Evolutionary conservation across 768 basidiomycete genomes (phyloP).

Genomic region (Boletus speciosus): DNA sequence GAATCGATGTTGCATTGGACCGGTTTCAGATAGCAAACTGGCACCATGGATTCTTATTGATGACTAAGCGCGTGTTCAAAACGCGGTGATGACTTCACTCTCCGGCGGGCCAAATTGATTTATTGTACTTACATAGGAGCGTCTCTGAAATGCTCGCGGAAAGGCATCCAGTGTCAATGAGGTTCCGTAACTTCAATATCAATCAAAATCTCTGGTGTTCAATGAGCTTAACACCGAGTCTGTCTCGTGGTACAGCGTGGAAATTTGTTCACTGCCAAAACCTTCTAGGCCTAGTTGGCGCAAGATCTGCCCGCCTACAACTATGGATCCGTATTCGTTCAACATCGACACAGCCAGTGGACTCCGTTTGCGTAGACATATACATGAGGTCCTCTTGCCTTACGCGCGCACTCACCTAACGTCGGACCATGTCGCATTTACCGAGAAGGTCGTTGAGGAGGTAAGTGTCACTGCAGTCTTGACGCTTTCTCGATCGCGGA

Average conservation of each 20-base stretch:
- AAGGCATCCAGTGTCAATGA: neutral
- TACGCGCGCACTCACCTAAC: slow-evolving; percentile 55
- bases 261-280: neutral
- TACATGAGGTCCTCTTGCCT: slow-evolving; percentile 50
- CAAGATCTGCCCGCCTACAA: neutral
- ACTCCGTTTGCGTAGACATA: slow-evolving; percentile 38
- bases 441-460: slow-evolving; percentile 45
- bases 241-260: neutral
- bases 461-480: slow-evolving; percentile 25
- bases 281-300: neutral
- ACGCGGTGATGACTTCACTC: neutral
- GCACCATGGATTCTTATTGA: too few relatives aligned
- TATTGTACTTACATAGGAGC: neutral
- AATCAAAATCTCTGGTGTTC: neutral
- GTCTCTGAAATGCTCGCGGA: neutral
- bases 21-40: neutral
- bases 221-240: neutral
- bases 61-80: neutral
- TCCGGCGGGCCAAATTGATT: neutral
- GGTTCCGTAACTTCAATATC: neutral
- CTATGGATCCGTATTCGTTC: slow-evolving; percentile 18
- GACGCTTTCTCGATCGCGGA: neutral
- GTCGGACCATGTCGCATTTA: slow-evolving; percentile 52
- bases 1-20: neutral
- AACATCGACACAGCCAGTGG: slow-evolving; percentile 18